phyloP scores from a whole-genome alignment of 352 stramenopile genomes.

The Phytophthora pisi region DNA sequence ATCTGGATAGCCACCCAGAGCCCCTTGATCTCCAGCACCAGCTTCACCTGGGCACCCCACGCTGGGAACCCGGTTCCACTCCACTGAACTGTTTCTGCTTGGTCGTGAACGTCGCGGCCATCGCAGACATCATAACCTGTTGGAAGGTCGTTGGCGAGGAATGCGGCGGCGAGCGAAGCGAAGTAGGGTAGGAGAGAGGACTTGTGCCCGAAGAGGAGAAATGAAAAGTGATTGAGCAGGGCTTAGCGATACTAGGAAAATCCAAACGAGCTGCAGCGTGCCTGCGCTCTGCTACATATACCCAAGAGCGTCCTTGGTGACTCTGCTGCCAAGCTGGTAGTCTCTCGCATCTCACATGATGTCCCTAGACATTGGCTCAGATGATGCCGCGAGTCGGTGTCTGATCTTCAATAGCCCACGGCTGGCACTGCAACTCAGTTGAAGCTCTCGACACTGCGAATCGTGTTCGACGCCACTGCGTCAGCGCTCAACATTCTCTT shows the following conservation, averaged over 20 bases:
- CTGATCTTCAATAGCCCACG: too few relatives aligned
- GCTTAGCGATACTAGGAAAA: background rate
- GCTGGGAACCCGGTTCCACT: background rate
- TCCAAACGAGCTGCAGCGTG: background rate
- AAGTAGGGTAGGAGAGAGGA: background rate
- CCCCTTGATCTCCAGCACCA: background rate
- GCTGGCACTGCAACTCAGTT: too few relatives aligned
- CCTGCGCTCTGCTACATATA: too few relatives aligned
- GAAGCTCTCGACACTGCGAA: too few relatives aligned
- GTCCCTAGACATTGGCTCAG: too few relatives aligned
- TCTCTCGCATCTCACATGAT: too few relatives aligned
- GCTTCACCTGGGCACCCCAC: background rate
- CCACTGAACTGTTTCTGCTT: background rate
- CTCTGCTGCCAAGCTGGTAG: too few relatives aligned
- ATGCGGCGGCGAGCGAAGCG: background rate
- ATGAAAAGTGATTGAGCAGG: background rate
- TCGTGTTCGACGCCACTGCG: too few relatives aligned
- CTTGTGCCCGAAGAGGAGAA: background rate
- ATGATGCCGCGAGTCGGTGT: too few relatives aligned
- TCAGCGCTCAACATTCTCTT: background rate
- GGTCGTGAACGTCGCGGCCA: background rate
- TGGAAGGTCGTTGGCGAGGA: background rate
- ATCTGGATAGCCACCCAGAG: background rate
- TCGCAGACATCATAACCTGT: background rate
- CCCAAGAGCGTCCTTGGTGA: too few relatives aligned